Evolutionary conservation across 768 basidiomycete species (phyloP).

Genomic region (Suillus sp.): DNA sequence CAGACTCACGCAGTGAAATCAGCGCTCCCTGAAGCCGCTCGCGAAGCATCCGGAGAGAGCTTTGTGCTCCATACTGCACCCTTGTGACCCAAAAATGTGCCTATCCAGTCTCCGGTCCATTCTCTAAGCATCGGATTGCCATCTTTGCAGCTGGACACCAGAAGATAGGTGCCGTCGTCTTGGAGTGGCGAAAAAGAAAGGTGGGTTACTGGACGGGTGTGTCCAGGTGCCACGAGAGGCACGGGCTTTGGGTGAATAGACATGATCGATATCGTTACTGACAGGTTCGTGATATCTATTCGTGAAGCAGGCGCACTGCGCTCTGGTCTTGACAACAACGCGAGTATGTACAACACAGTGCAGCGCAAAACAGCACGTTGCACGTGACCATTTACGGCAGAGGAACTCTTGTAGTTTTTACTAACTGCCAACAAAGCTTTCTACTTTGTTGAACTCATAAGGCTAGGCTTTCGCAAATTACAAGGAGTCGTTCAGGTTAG

Average conservation of each 20-base stretch:
- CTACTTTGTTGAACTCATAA: background rate
- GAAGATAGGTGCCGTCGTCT: slow-evolving; percentile 82
- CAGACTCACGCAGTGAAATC: slow-evolving; percentile 92
- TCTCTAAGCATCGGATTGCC: slow-evolving; percentile 96
- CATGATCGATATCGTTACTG: slow-evolving; percentile 53
- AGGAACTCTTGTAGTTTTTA: background rate
- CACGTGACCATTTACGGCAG: slow-evolving; percentile 4
- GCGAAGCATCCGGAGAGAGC: slow-evolving; percentile 80
- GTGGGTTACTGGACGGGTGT: slow-evolving; percentile 88
- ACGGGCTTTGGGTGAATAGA: slow-evolving; percentile 65
- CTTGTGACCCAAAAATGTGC: slow-evolving; percentile 86
- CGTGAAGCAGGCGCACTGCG: slow-evolving; percentile 49
- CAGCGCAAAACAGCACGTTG: background rate
- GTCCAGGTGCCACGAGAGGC: slow-evolving; percentile 83
- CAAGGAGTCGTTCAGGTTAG: background rate
- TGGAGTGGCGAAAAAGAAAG: slow-evolving; percentile 89
- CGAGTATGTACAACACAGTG: background rate
- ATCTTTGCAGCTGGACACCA: slow-evolving; percentile 98
- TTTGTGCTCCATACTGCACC: slow-evolving; percentile 98
- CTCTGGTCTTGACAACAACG: slow-evolving; percentile 33
- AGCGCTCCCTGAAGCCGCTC: slow-evolving; percentile 91
- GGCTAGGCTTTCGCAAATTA: background rate
- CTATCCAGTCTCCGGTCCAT: slow-evolving; percentile 99
- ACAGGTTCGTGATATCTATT: slow-evolving; percentile 13
- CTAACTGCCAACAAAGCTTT: background rate